Evolutionary conservation across 75 land plant species (phyloP), one percentile per base, ranked within the genome.

Genomic region (Pinus albicaulis): DNA sequence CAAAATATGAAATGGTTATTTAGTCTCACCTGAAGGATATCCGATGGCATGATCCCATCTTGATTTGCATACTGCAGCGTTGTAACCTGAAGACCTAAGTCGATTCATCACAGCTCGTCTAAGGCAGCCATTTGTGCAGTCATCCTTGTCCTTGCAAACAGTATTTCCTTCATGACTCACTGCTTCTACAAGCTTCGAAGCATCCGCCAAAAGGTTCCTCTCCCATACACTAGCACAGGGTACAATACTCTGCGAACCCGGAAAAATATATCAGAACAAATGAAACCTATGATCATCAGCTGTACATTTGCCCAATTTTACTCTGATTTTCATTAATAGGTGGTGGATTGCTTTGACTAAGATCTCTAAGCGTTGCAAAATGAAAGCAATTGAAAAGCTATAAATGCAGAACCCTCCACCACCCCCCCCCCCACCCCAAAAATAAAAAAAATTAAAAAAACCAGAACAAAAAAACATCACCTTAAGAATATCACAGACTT

Each of bases 21-120:
- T 57, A 56, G 25, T 14, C 20, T 53, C 79, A 92, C 98, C 98
- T 22, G 88, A 86, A 2, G 93, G 88, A 60, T 72, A 75, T 11
- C 90, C 79, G 19, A 85, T 59, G 15, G 88, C 74, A 57, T 89
- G 84, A 25, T 93, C 95, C 98, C 98, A 95, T 63, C 80, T 86
- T 4, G 96, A 87, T 60, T 82, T 89, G 89, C 98, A 95, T 34
- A 95, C 76, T 24, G 98, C 84, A 23, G 95, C 89, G 69, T 95
- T 78, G 80, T 90, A 95, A 7, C 91, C 93, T 10, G 73, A 38
- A 57, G 84, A 75, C 8, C 75, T 65, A 5, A 95, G 80, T 1
- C 80, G 81, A 16, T 83, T 91, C 58, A 82, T 74, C 3, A 91
- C 85, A 38, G 83, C 70, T 65, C 76, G 74, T 22, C 79, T 71